These are phyloP conservation scores for Brasilioporus rufonigricans DNA, from an alignment of 768 basidiomycete genomes.

Conservation along the genomic window DNA sequence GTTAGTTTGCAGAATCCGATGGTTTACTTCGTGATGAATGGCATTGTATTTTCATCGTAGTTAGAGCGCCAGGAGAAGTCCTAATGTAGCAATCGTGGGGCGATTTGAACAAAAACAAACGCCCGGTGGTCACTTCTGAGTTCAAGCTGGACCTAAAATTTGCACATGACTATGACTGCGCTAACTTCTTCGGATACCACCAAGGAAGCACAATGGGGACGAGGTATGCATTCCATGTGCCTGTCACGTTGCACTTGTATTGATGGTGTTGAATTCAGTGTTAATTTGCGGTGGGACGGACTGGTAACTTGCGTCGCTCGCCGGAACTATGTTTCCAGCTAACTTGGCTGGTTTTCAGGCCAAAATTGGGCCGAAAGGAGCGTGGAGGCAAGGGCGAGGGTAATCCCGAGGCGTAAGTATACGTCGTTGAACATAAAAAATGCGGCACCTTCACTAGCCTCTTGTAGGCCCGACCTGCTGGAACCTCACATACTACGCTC, in stretches of 20 bases:
- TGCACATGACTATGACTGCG: constrained; percentile 30
- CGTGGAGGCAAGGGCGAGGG: constrained; percentile 47
- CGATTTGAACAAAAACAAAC: constrained; percentile 18
- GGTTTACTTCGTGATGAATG: neutral
- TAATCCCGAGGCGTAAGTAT: constrained; percentile 36
- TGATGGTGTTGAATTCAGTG: constrained; percentile 44
- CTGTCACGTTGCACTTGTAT: constrained; percentile 7
- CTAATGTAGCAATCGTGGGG: constrained; percentile 31
- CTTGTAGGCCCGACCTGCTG: constrained; percentile 73
- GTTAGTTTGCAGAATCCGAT: constrained; percentile 2
- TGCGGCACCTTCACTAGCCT: neutral
- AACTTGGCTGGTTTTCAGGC: constrained; percentile 43
- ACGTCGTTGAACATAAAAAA: constrained; percentile 1
- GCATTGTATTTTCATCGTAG: constrained; percentile 17
- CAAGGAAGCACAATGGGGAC: constrained; percentile 44
- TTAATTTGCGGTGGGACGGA: constrained; percentile 85
- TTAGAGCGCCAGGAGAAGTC: constrained; percentile 30
- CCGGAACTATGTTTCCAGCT: constrained; percentile 1
- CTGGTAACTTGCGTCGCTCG: constrained; percentile 48
- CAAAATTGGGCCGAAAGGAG: constrained; percentile 74
- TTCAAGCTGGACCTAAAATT: constrained; percentile 21
- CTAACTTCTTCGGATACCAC: constrained; percentile 21
- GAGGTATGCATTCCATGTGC: constrained; percentile 27
- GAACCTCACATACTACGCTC: constrained; percentile 90
- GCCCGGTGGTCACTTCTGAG: constrained; percentile 12